These are phyloP conservation scores for Coniochaeta sp. DNA, from an alignment of 2,329 filamentous ascomycete species.

Conservation along the genomic window DNA sequence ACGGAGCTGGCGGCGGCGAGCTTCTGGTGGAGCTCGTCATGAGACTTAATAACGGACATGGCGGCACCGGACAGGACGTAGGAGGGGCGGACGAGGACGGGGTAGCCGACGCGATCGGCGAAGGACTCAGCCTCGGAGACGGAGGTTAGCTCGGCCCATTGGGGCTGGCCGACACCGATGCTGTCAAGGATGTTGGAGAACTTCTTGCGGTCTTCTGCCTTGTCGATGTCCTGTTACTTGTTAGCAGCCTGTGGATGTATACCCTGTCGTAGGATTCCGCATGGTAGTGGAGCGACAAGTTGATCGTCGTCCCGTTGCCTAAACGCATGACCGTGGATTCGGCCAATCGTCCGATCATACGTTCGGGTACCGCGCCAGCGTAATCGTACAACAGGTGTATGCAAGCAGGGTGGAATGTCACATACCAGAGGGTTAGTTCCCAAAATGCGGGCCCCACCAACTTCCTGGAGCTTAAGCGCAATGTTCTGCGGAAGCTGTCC, in stretches of 20 bases:
- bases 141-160: conserved; percentile 95
- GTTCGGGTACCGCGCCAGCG: no score
- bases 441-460: conserved; percentile 80
- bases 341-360: no score
- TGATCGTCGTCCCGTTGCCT: no score
- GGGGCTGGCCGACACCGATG: conserved; percentile 93
- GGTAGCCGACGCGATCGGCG: conserved; percentile 79
- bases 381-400: no score
- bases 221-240: conserved; percentile 77
- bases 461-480: conserved; percentile 86
- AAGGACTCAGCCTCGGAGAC: conserved; percentile 81
- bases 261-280: no score
- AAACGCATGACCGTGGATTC: no score
- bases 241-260: no score
- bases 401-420: neutral
- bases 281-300: no score
- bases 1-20: conserved; percentile 84
- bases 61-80: conserved; percentile 97
- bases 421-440: conserved; percentile 66
- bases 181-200: conserved; percentile 97
- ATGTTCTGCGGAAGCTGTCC: conserved; percentile 98
- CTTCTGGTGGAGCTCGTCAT: conserved; percentile 90
- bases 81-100: conserved; percentile 86
- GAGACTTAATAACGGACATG: conserved; percentile 92
- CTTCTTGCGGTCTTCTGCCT: conserved; percentile 95